Evolutionary conservation across 257 asterid genomes (phyloP).

Genomic region (Solanum neorickii): DNA sequence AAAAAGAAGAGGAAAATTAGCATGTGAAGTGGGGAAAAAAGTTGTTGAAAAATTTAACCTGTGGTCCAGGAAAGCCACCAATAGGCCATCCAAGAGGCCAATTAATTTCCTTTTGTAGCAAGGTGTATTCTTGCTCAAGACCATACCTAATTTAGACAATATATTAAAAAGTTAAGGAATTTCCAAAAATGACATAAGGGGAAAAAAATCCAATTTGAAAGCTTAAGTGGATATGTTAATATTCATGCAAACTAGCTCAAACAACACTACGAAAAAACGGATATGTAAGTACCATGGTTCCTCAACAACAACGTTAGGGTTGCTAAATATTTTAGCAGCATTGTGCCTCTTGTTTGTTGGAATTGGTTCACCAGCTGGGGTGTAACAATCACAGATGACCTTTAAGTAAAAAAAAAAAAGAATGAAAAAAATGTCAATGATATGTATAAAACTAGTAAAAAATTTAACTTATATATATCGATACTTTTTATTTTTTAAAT

Average conservation of each 20-base stretch:
- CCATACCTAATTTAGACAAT: conserved; percentile 59
- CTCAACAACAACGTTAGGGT: conserved; percentile 67
- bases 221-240: not conserved
- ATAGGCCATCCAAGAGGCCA: conserved; percentile 98
- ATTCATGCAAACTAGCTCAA: not conserved
- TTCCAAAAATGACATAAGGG: not conserved
- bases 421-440: not conserved
- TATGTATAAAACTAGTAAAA: not conserved
- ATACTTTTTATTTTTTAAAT: too few relatives aligned
- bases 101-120: conserved; percentile 56
- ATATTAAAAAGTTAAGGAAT: not conserved
- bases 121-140: conserved; percentile 90
- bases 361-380: conserved; percentile 93
- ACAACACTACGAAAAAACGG: not conserved
- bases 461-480: not conserved
- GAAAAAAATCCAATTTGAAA: not conserved
- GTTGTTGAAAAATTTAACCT: conserved; percentile 32
- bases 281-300: not conserved
- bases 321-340: conserved; percentile 83
- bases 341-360: conserved; percentile 85
- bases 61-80: conserved; percentile 98
- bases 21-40: not conserved
- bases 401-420: not conserved
- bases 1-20: not conserved
- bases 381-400: conserved; percentile 90